These are phyloP conservation scores for Fusarium staphyleae DNA, from an alignment of 2,329 filamentous ascomycete species.

Conservation along the genomic window DNA sequence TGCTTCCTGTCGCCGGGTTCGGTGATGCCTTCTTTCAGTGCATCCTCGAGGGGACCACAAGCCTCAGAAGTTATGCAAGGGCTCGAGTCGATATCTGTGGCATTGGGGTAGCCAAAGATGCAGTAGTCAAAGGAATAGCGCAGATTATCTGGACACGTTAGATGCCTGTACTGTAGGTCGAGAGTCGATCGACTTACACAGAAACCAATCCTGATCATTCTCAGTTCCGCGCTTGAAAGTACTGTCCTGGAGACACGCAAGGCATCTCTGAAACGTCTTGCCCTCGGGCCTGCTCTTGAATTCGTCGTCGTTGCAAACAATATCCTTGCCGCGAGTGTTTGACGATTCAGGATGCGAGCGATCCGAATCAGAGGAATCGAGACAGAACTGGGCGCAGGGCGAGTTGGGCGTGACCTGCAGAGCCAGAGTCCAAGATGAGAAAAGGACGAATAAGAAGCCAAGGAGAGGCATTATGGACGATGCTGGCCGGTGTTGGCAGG, in stretches of 20 bases:
- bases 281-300: conserved; percentile 50
- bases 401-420: conserved; percentile 62
- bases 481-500: background rate
- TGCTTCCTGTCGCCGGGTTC: conserved; percentile 44
- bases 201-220: conserved; percentile 63
- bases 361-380: conserved; percentile 52
- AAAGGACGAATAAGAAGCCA: conserved; percentile 7
- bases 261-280: conserved; percentile 57
- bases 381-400: conserved; percentile 60
- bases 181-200: conserved; percentile 54
- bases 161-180: background rate
- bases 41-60: conserved; percentile 54
- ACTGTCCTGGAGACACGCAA: conserved; percentile 62
- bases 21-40: conserved; percentile 52
- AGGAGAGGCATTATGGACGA: conserved; percentile 10
- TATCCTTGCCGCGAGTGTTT: conserved; percentile 53
- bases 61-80: conserved; percentile 60
- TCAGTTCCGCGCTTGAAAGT: conserved; percentile 55
- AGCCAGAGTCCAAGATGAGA: conserved; percentile 43
- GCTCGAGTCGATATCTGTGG: conserved; percentile 51
- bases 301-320: conserved; percentile 56
- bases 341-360: conserved; percentile 56
- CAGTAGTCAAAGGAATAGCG: conserved; percentile 61
- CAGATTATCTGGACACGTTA: conserved; percentile 56
- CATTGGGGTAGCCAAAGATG: conserved; percentile 60